Evolutionary conservation across 495 filamentous ascomycete genomes (phyloP).

Genomic region (Talaromyces wortmannii): DNA sequence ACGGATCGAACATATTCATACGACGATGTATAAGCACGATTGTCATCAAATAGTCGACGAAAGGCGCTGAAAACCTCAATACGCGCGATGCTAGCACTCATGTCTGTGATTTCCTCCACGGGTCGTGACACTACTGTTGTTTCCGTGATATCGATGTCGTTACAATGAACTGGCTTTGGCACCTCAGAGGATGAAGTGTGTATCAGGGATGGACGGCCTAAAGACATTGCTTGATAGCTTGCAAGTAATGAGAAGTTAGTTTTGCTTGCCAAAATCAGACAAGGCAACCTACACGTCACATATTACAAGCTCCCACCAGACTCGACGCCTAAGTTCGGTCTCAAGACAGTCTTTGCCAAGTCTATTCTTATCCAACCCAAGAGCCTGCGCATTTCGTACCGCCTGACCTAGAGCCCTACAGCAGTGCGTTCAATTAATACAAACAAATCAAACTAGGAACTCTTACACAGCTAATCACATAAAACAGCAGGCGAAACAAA

Average conservation of each 20-base stretch:
- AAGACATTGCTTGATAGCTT: slow-evolving; percentile 6
- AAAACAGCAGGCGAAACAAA: too few species aligned
- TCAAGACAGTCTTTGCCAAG: slow-evolving; percentile 1
- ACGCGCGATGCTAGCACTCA: slow-evolving; percentile 2
- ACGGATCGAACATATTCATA: slow-evolving; percentile 5
- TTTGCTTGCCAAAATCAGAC: neutral
- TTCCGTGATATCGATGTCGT: slow-evolving; percentile 4
- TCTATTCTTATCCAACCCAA: neutral
- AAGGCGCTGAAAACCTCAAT: slow-evolving; percentile 2
- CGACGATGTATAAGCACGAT: slow-evolving; percentile 1
- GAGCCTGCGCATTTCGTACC: slow-evolving; percentile 3
- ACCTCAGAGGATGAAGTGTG: slow-evolving; percentile 5
- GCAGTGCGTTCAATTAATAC: too few species aligned
- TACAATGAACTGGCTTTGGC: slow-evolving; percentile 4
- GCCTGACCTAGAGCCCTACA: slow-evolving; percentile 3
- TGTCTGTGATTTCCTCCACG: slow-evolving; percentile 4
- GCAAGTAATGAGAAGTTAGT: neutral
- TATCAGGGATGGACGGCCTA: slow-evolving; percentile 5
- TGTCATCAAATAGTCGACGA: slow-evolving; percentile 1
- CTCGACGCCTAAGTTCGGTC: slow-evolving; percentile 5
- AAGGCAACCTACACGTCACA: slow-evolving; percentile 1
- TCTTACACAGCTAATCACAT: too few species aligned
- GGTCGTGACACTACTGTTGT: neutral
- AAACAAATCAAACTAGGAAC: too few species aligned
- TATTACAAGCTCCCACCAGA: slow-evolving; percentile 5